Evolutionary conservation across 1,284 basidiomycete species (phyloP).

Genomic region (Pyrrhoderma noxium): DNA sequence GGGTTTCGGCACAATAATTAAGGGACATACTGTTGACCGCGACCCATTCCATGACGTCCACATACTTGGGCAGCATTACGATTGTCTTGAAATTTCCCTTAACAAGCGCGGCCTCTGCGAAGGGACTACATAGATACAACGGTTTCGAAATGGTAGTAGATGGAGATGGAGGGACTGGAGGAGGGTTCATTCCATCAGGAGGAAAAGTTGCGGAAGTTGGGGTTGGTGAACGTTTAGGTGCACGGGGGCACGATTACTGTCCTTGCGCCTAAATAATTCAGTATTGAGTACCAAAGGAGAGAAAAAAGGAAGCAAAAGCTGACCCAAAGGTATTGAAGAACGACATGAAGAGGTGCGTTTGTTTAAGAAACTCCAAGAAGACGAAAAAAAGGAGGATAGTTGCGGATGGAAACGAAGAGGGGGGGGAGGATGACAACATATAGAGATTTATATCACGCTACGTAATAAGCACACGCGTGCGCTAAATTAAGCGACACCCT

Average conservation of each 20-base stretch:
- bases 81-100: slow-evolving; percentile 99
- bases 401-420: too few relatives aligned
- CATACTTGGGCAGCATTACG: slow-evolving; percentile 94
- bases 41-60: slow-evolving; percentile 98
- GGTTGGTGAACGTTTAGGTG: slow-evolving; percentile 59
- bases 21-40: slow-evolving; percentile 82
- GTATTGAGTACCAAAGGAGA: slow-evolving; percentile 7
- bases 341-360: slow-evolving; percentile 2
- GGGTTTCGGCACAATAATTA: too few relatives aligned
- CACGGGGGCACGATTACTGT: slow-evolving; percentile 55
- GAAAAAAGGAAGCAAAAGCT: slow-evolving; percentile 1
- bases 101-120: slow-evolving; percentile 94
- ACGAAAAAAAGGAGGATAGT: neutral
- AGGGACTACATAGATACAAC: slow-evolving; percentile 89
- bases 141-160: slow-evolving; percentile 45
- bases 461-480: too few relatives aligned
- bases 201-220: slow-evolving; percentile 59
- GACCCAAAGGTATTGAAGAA: slow-evolving; percentile 16
- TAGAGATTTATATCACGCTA: too few relatives aligned
- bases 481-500: too few relatives aligned
- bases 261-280: slow-evolving; percentile 48
- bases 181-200: slow-evolving; percentile 37
- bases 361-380: neutral
- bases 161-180: slow-evolving; percentile 37
- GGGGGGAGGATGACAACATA: too few relatives aligned